Conservation (phyloP, 2,329 filamentous ascomycete species). For the Fusarium sp. region DNA sequence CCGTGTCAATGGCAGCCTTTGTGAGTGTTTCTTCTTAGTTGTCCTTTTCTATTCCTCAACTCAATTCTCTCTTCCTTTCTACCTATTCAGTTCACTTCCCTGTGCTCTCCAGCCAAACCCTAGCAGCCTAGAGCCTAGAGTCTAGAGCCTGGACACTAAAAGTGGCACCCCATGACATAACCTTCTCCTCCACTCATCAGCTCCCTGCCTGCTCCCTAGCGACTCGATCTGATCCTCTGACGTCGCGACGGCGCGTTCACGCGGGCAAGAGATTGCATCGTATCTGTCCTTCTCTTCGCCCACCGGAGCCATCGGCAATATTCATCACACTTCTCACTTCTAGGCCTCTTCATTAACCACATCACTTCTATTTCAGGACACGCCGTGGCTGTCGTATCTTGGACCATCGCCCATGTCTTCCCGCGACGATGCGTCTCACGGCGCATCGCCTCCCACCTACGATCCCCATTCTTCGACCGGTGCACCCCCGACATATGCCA, state of each 20-base stretch:
- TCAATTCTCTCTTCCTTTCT: not conserved
- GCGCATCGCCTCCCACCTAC: slow-evolving; percentile 54
- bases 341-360: slow-evolving; percentile 37
- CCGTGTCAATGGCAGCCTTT: slow-evolving; percentile 54
- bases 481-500: slow-evolving; percentile 81
- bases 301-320: not conserved
- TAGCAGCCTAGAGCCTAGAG: slow-evolving; percentile 3
- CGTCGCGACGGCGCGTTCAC: slow-evolving; percentile 45
- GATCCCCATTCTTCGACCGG: slow-evolving; percentile 54
- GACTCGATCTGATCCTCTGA: slow-evolving; percentile 40
- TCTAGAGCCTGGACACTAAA: slow-evolving; percentile 22
- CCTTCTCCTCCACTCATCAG: slow-evolving; percentile 26
- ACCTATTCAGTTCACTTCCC: not conserved
- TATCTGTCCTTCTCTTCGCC: not conserved
- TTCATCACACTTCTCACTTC: not conserved
- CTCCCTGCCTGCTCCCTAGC: slow-evolving; percentile 30
- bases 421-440: slow-evolving; percentile 55
- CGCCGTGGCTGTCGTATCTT: slow-evolving; percentile 67
- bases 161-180: slow-evolving; percentile 49
- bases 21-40: slow-evolving; percentile 46
- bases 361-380: slow-evolving; percentile 51
- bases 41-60: not conserved
- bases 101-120: not conserved
- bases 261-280: slow-evolving; percentile 22
- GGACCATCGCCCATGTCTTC: slow-evolving; percentile 56